These are phyloP conservation scores for Brettanomyces anomalus DNA, from an alignment of 805 yeast species.

Conservation along the genomic window DNA sequence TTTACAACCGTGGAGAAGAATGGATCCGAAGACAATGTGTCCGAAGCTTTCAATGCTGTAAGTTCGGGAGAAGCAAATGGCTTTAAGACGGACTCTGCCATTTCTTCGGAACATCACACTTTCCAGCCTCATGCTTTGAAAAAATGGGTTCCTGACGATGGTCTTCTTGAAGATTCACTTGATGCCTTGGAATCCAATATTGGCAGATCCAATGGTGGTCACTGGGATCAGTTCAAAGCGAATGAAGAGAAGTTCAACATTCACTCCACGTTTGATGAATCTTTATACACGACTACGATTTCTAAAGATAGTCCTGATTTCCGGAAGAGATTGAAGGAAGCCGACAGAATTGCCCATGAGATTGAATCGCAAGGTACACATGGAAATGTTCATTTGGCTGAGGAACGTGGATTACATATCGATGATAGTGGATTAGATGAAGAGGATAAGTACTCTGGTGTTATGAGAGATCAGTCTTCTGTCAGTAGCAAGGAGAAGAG, in stretches of 20 bases:
- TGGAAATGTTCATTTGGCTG: constrained; percentile 77
- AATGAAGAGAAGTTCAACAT: constrained; percentile 87
- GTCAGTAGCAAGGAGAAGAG: constrained; percentile 12
- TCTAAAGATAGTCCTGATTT: constrained; percentile 68
- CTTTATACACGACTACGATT: constrained; percentile 74
- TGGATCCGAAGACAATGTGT: neutral
- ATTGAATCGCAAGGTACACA: constrained; percentile 59
- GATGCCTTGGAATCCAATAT: constrained; percentile 8
- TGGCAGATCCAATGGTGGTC: constrained; percentile 9
- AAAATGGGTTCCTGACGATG: constrained; percentile 73
- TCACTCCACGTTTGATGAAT: constrained; percentile 75
- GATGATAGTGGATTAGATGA: constrained; percentile 90
- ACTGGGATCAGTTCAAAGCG: constrained; percentile 94
- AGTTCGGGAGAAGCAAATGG: constrained; percentile 9
- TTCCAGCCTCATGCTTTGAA: constrained; percentile 65
- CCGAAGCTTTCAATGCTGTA: neutral
- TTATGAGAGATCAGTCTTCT: constrained; percentile 44
- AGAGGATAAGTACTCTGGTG: constrained; percentile 95
- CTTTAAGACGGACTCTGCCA: constrained; percentile 83
- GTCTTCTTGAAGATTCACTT: constrained; percentile 11
- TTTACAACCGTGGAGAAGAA: constrained; percentile 7
- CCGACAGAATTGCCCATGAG: constrained; percentile 74
- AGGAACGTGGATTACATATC: constrained; percentile 72
- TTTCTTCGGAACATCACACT: constrained; percentile 40
- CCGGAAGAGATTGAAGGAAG: constrained; percentile 51